Percentiles rank a stretch among this genome's conserved stretches.
Evolutionary conservation across 192 early-diverging fungal genomes (phyloP).

Genomic region (Jimgerdemannia lactiflua): DNA sequence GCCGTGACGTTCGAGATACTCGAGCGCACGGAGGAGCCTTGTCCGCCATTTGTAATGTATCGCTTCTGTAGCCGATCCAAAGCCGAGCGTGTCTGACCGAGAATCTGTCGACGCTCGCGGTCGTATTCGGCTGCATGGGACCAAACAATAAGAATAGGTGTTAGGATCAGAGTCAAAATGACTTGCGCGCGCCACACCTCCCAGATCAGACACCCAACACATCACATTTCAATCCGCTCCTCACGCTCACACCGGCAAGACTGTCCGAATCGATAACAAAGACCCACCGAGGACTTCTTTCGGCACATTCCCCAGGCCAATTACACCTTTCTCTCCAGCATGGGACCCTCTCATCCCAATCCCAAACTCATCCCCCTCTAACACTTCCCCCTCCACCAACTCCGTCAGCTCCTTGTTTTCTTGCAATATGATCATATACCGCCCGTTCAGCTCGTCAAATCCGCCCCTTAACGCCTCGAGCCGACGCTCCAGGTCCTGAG

Average conservation of each 20-base stretch:
- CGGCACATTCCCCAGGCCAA: background rate
- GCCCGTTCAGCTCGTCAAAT: constrained; percentile 7
- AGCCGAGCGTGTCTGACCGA: background rate
- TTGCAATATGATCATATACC: constrained; percentile 17
- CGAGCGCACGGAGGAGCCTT: background rate
- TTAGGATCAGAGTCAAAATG: too few relatives aligned
- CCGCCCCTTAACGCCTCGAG: constrained; percentile 4
- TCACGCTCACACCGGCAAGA: background rate
- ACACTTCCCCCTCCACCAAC: constrained; percentile 14
- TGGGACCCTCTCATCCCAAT: constrained; percentile 12
- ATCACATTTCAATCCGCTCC: too few relatives aligned
- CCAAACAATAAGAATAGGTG: too few relatives aligned
- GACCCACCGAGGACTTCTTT: constrained; percentile 3
- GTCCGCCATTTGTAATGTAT: background rate
- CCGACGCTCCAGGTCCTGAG: constrained; percentile 1
- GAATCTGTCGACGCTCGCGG: constrained; percentile 10
- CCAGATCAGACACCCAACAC: too few relatives aligned
- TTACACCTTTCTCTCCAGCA: background rate
- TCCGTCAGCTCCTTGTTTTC: constrained; percentile 19
- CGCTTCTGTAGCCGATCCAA: constrained; percentile 4
- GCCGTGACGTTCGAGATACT: background rate
- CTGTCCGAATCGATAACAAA: background rate
- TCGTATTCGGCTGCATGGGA: constrained; percentile 4
- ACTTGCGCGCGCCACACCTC: too few relatives aligned
- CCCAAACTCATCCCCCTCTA: constrained; percentile 14